Evolutionary conservation across 108 stramenopile genomes (phyloP).

Genomic region (Tribonema minus): DNA sequence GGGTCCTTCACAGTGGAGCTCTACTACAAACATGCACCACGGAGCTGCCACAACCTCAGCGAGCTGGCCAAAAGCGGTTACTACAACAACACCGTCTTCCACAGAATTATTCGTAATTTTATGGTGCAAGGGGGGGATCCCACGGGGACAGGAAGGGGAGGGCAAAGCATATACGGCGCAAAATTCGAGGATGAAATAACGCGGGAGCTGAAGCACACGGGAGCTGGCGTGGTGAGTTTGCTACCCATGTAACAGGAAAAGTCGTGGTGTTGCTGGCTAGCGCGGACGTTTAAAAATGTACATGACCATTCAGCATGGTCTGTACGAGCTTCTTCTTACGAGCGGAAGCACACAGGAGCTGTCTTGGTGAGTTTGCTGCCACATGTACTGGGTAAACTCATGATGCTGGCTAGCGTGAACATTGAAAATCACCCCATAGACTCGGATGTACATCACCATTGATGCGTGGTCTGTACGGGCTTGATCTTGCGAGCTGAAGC

Average conservation of each 20-base stretch:
- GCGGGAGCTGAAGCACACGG: constrained; percentile 61
- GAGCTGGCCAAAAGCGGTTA: constrained; percentile 44
- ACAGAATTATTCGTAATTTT: constrained; percentile 91
- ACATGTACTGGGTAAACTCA: too few relatives aligned
- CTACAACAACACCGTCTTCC: constrained; percentile 87
- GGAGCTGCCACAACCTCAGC: constrained; percentile 29
- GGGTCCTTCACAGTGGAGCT: constrained; percentile 42
- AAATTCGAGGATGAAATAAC: constrained; percentile 63
- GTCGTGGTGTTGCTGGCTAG: too few relatives aligned
- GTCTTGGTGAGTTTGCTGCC: too few relatives aligned
- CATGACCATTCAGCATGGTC: too few relatives aligned
- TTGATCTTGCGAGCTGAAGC: constrained; percentile 60
- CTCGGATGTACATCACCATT: too few relatives aligned
- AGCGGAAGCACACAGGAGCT: too few relatives aligned
- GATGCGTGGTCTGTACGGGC: too few relatives aligned
- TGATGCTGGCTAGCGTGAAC: too few relatives aligned
- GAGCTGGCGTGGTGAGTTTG: constrained; percentile 60
- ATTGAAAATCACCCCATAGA: too few relatives aligned
- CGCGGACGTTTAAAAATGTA: too few relatives aligned
- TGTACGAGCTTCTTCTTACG: too few relatives aligned
- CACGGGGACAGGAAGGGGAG: constrained; percentile 79
- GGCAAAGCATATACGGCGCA: constrained; percentile 62
- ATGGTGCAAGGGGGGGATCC: constrained; percentile 91
- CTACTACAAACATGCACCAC: constrained; percentile 36
- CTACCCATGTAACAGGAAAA: too few relatives aligned